Evolutionary conservation across 2,329 filamentous ascomycete genomes (phyloP).

Genomic region (Pseudopithomyces maydicus): DNA sequence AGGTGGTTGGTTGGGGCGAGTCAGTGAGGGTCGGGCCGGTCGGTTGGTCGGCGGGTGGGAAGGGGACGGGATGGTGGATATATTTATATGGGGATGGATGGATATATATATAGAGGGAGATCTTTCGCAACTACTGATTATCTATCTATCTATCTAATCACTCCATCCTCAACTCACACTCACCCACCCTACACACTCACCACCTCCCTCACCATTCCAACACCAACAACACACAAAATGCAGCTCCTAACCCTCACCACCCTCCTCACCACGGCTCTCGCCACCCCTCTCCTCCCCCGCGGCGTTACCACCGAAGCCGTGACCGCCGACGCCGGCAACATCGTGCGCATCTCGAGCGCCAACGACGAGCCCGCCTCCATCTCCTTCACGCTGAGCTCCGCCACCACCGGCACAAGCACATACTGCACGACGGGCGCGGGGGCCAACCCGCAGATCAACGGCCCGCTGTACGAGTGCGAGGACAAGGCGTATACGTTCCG

Average conservation of each 20-base stretch:
- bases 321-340: background rate
- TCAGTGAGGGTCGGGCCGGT: too few relatives aligned
- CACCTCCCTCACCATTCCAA: too few relatives aligned
- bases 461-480: constrained; percentile 3
- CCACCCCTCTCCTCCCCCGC: background rate
- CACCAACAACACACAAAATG: background rate
- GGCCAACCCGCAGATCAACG: background rate
- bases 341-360: background rate
- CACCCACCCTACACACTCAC: too few relatives aligned
- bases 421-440: background rate
- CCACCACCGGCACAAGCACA: background rate
- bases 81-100: too few relatives aligned
- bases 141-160: too few relatives aligned
- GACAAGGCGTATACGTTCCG: constrained; percentile 1
- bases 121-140: too few relatives aligned
- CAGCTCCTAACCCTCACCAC: background rate
- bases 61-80: too few relatives aligned
- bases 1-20: too few relatives aligned
- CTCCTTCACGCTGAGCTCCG: background rate
- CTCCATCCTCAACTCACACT: too few relatives aligned
- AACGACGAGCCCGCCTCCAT: background rate
- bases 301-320: background rate
- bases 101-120: too few relatives aligned
- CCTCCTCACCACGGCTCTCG: background rate
- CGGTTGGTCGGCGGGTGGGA: too few relatives aligned